Evolutionary conservation across 768 basidiomycete genomes (phyloP).

Genomic region (Ramaria sp.): DNA sequence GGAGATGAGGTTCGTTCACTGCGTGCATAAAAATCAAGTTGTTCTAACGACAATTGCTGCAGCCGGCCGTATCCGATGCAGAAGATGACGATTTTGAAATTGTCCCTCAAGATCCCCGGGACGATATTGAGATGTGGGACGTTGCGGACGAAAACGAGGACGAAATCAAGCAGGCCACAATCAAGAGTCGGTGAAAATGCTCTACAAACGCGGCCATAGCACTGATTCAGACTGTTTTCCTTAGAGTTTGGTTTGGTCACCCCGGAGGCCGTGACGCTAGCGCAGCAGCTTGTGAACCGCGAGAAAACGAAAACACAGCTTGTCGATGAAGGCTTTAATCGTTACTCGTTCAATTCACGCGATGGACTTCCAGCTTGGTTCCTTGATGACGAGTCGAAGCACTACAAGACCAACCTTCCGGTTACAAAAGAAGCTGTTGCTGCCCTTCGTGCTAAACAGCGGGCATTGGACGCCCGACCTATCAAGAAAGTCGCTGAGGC

Average conservation of each 20-base stretch:
- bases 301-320: constrained; percentile 80
- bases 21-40: background rate
- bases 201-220: background rate
- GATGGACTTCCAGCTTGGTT: constrained; percentile 94
- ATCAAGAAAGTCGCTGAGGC: constrained; percentile 99
- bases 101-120: constrained; percentile 48
- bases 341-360: constrained; percentile 83
- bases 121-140: constrained; percentile 68
- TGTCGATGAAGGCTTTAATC: constrained; percentile 92
- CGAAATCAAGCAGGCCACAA: constrained; percentile 49
- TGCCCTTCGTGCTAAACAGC: constrained; percentile 78
- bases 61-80: constrained; percentile 17
- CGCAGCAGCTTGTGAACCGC: constrained; percentile 85
- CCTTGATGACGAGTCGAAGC: constrained; percentile 88
- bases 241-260: constrained; percentile 76
- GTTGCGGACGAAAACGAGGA: constrained; percentile 70
- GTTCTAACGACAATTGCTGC: background rate
- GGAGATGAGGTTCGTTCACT: constrained; percentile 8
- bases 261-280: constrained; percentile 83
- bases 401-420: constrained; percentile 93
- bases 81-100: constrained; percentile 63
- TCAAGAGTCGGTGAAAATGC: constrained; percentile 44
- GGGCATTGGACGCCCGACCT: constrained; percentile 89
- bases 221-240: constrained; percentile 3
- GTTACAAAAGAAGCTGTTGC: constrained; percentile 91